These are phyloP conservation scores for Aspergillus carbonarius DNA, from an alignment of 2,329 filamentous ascomycete species.

Conservation along the genomic window DNA sequence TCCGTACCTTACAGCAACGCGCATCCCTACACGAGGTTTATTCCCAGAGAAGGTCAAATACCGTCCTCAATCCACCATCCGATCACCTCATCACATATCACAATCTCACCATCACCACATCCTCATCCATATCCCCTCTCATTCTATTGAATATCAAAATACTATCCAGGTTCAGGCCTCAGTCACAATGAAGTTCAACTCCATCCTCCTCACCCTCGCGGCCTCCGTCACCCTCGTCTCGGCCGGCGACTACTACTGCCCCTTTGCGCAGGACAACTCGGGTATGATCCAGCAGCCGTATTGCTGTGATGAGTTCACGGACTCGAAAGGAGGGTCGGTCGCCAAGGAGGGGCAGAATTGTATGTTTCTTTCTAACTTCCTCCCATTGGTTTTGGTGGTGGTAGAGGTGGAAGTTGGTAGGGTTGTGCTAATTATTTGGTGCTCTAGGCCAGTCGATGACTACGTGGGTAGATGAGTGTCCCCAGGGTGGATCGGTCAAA, in stretches of 20 bases:
- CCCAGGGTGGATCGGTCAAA: conserved; percentile 19
- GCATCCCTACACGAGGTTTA: background rate
- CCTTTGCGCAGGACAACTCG: conserved; percentile 26
- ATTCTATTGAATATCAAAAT: too few species aligned
- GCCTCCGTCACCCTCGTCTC: conserved; percentile 12
- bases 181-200: conserved; percentile 17
- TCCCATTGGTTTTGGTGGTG: too few species aligned
- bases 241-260: conserved; percentile 22
- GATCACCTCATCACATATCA: background rate
- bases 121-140: too few species aligned
- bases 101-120: background rate
- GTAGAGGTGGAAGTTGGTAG: too few species aligned
- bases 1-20: background rate
- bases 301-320: conserved; percentile 28
- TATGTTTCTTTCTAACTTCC: conserved; percentile 17
- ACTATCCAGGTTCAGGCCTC: too few species aligned
- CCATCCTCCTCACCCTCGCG: conserved; percentile 21
- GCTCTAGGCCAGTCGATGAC: conserved; percentile 17
- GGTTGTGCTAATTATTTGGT: conserved; percentile 12
- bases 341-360: conserved; percentile 25
- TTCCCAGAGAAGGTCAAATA: background rate
- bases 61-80: background rate
- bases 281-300: conserved; percentile 30
- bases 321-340: conserved; percentile 20
- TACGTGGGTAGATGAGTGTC: conserved; percentile 27